Percentiles rank a stretch among this genome's conserved stretches.
These are phyloP conservation scores for Phaeotremella skinneri DNA, from an alignment of 768 basidiomycete species.

Conservation along the genomic window DNA sequence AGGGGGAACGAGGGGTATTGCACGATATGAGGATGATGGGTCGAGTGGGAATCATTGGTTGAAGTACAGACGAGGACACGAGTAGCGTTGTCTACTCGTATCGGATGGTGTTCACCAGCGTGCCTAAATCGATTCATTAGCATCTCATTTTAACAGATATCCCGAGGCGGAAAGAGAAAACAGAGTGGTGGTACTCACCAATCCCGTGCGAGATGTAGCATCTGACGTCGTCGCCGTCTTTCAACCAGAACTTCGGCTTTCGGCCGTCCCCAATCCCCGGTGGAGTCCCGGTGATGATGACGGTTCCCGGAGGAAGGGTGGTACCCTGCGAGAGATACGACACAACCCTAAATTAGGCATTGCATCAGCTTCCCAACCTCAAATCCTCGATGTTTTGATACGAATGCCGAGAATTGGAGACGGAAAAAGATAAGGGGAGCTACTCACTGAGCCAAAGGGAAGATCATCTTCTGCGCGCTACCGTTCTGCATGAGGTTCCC, in stretches of 20 bases:
- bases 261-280: conserved; percentile 77
- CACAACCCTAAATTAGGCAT: conserved; percentile 51
- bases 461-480: conserved; percentile 22
- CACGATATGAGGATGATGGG: background rate
- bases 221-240: conserved; percentile 69
- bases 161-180: too few relatives aligned
- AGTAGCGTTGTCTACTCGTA: background rate
- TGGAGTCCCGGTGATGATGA: conserved; percentile 71
- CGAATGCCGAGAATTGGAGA: background rate
- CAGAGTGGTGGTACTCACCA: too few relatives aligned
- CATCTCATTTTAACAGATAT: background rate
- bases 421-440: background rate
- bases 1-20: background rate
- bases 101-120: background rate
- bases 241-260: conserved; percentile 67
- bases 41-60: background rate
- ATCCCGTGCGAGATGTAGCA: conserved; percentile 40
- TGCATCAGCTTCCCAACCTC: too few relatives aligned
- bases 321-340: conserved; percentile 80
- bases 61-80: background rate
- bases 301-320: conserved; percentile 73
- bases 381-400: too few relatives aligned
- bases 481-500: conserved; percentile 25
- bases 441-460: conserved; percentile 24
- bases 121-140: background rate